Base-by-base conservation (phyloP, 352 stramenopile genomes). In the Globisporangium sylvaticum region DNA sequence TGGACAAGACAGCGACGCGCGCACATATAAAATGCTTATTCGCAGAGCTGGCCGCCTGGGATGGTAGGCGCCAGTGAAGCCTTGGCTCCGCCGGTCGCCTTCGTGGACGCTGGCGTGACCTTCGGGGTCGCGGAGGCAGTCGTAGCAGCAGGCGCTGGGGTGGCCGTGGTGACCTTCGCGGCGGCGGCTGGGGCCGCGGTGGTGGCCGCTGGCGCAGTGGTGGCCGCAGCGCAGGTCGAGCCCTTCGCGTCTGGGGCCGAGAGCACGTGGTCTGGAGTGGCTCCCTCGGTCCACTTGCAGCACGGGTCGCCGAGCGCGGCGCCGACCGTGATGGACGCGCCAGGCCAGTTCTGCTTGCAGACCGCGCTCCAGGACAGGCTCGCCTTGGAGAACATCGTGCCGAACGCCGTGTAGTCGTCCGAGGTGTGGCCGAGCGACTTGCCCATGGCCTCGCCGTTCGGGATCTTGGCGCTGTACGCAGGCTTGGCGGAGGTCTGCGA, bases 281-380 rank as follows among this genome's bases (percentile, higher is more conserved):
- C 72, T 31, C 74, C 67, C 14, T 53, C 66, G 18, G 57, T 76
- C 78, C 78, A 86, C n/a, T 71, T 86, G 72, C 78, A 86, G 74
- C 78, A 86, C 66, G 78, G 78, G 70, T 86, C 78, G 7, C 78
- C 78, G 69, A 84, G 80, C 12, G 71, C 78, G 25, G 66, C 66
- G n/a, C 78, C 78, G 48, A 69, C 72, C 34, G 76, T 84, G 58
- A 82, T 68, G 29, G 68, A 72, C 22, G 75, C 65, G 31, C 74
- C 75, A 5, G 78, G 78, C 69, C 69, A 85, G 57, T 67, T 80
- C 69, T 80, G n/a, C 24, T 62, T 60, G 69, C 78, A 85, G 15
- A 83, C 73, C 22, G 68, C 73, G 62, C 57, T 62, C 78, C 78
- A 86, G 25, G 76, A 63, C 9, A 63, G 72, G 20, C 67, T 69